phyloP scores from a whole-genome alignment of 2,329 filamentous ascomycete genomes.

The Pochonia chlamydosporia region DNA sequence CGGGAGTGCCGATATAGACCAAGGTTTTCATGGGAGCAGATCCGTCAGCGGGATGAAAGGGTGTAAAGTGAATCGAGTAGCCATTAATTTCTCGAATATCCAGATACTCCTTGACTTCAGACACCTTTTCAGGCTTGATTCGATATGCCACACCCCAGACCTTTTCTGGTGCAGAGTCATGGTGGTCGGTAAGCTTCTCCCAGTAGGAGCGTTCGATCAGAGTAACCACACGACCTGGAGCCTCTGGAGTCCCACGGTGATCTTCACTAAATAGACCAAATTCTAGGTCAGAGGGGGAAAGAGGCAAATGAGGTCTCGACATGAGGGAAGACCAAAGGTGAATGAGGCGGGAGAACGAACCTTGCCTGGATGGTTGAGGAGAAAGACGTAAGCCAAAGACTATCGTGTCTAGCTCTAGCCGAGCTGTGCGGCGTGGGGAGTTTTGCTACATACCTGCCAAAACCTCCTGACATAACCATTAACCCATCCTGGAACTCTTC shows the following conservation, averaged over 20 bases:
- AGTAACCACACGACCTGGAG: conserved; percentile 87
- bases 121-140: conserved; percentile 64
- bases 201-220: conserved; percentile 82
- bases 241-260: conserved; percentile 83
- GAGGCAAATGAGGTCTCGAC: too few relatives aligned
- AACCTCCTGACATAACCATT: conserved; percentile 91
- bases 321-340: too few relatives aligned
- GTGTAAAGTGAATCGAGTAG: conserved; percentile 87
- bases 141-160: conserved; percentile 95
- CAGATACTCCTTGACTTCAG: conserved; percentile 81
- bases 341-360: neutral
- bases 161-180: conserved; percentile 52
- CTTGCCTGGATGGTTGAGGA: conserved; percentile 4
- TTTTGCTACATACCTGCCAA: conserved; percentile 77
- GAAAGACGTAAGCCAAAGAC: neutral
- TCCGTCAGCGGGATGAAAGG: conserved; percentile 57
- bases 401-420: too few relatives aligned
- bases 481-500: conserved; percentile 81
- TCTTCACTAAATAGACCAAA: conserved; percentile 60
- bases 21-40: conserved; percentile 47
- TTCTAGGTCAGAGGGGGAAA: neutral
- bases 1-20: conserved; percentile 91
- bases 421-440: too few relatives aligned
- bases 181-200: conserved; percentile 67
- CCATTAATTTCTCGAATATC: conserved; percentile 97